Conservation (phyloP, 169 alveolate genomes). For the Plasmodium inui region DNA sequence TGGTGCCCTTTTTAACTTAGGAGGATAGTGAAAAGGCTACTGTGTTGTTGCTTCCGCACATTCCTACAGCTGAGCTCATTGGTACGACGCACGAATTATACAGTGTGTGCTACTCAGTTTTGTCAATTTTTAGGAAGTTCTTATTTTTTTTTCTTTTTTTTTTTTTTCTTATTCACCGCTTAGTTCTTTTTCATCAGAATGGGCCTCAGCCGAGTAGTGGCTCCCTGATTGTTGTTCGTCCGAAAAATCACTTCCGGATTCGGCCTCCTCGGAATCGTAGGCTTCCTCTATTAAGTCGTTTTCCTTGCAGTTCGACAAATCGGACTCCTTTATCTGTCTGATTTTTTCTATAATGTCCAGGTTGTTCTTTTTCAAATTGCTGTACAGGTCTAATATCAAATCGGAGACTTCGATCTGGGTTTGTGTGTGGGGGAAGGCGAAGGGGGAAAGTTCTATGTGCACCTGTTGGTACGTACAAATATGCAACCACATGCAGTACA, state of each 20-base stretch:
- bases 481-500: neutral
- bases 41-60: neutral
- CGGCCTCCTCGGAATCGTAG: neutral
- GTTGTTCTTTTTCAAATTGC: constrained; percentile 50
- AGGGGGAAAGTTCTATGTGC: neutral
- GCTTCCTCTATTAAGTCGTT: constrained; percentile 29
- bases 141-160: neutral
- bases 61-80: neutral
- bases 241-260: constrained; percentile 27
- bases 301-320: constrained; percentile 16
- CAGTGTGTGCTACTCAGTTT: neutral
- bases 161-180: neutral
- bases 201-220: neutral
- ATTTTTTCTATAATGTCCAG: constrained; percentile 47
- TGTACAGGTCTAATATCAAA: constrained; percentile 51
- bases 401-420: constrained; percentile 71
- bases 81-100: neutral
- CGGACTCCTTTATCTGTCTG: constrained; percentile 22
- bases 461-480: neutral
- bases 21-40: neutral
- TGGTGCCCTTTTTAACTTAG: neutral
- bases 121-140: neutral
- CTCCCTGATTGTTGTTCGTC: constrained; percentile 9
- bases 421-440: neutral
- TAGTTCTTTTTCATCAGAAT: neutral